phyloP scores from a whole-genome alignment of 1,139 yeast genomes.

The Blastobotrys proliferans region DNA sequence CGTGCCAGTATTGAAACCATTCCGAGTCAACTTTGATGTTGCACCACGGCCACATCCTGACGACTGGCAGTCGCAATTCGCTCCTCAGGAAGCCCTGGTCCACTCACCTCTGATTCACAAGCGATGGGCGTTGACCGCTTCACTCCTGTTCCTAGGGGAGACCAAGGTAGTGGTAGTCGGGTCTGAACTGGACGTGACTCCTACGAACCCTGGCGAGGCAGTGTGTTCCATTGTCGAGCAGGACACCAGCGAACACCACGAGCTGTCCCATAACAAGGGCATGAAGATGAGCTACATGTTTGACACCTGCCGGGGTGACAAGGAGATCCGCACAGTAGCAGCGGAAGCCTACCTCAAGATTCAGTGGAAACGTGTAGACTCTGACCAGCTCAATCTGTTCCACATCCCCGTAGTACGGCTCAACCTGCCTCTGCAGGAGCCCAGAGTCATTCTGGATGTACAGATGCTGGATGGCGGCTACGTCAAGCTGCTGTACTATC shows the following conservation, averaged over 20 bases:
- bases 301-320: constrained; percentile 25
- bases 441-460: constrained; percentile 51
- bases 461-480: constrained; percentile 15
- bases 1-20: constrained; percentile 32
- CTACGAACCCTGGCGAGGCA: constrained; percentile 19
- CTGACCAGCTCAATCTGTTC: constrained; percentile 24
- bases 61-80: constrained; percentile 36
- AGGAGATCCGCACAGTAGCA: constrained; percentile 30
- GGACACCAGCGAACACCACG: constrained; percentile 8
- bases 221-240: constrained; percentile 20
- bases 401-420: constrained; percentile 34
- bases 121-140: constrained; percentile 32
- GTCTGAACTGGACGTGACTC: constrained; percentile 20
- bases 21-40: constrained; percentile 34
- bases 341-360: constrained; percentile 32
- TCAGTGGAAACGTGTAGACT: constrained; percentile 29
- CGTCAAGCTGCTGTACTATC: constrained; percentile 43
- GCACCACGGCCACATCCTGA: constrained; percentile 31
- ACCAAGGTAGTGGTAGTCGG: constrained; percentile 23
- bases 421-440: constrained; percentile 61
- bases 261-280: constrained; percentile 29
- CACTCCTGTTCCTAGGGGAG: constrained; percentile 26
- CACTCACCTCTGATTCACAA: constrained; percentile 28
- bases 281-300: constrained; percentile 24
- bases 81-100: constrained; percentile 24